Evolutionary conservation across 208 protist genomes (phyloP).

Genomic region (Acanthamoeba lenticulata): DNA sequence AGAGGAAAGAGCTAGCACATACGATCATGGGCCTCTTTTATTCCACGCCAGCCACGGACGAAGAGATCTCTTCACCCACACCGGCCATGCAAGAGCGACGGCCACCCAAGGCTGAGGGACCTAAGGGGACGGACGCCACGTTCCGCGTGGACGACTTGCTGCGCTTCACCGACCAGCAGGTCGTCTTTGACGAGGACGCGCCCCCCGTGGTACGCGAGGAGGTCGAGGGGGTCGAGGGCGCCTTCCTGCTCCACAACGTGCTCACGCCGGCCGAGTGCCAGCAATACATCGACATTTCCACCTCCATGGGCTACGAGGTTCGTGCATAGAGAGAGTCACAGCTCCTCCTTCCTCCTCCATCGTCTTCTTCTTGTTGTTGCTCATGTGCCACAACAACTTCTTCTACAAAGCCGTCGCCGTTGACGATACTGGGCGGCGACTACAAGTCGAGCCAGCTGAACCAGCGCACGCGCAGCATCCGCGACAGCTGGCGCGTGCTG

Average conservation of each 20-base stretch:
- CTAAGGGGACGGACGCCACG: neutral
- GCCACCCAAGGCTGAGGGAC: neutral
- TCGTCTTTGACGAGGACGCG: neutral
- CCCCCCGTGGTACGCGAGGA: constrained; percentile 16
- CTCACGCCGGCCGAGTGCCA: constrained; percentile 7
- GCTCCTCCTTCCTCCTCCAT: neutral
- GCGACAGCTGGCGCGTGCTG: neutral
- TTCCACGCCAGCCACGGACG: no score
- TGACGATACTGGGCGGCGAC: neutral
- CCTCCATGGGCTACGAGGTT: neutral
- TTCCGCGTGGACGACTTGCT: neutral
- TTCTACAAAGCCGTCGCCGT: neutral
- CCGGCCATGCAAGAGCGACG: no score
- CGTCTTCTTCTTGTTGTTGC: no score
- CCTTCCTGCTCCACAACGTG: constrained; percentile 21
- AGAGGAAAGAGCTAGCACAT: no score
- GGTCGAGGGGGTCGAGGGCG: neutral
- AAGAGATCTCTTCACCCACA: no score
- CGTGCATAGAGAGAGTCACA: no score
- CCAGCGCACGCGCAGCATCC: neutral
- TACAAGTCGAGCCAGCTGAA: neutral
- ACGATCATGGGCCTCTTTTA: no score
- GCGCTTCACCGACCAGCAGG: neutral
- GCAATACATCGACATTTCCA: neutral
- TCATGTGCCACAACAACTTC: no score